Evolutionary conservation across 139 green algal genomes (phyloP).

Genomic region (Tetraselmis striata): DNA sequence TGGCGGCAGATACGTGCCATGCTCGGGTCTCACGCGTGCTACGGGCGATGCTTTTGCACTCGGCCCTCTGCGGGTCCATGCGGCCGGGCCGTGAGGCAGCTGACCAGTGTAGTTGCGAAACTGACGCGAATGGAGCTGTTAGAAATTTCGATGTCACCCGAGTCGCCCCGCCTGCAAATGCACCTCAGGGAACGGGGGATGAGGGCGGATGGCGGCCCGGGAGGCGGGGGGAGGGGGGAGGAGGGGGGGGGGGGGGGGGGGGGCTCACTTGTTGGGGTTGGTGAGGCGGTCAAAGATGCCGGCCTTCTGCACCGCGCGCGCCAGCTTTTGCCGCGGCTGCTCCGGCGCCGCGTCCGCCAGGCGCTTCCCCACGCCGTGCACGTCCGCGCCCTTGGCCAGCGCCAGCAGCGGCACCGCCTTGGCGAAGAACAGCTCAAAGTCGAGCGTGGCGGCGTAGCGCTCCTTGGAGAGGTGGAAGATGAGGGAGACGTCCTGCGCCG

Average conservation of each 20-base stretch:
- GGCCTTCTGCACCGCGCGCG: background rate
- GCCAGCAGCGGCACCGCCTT: background rate
- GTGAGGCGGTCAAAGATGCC: background rate
- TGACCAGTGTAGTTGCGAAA: background rate
- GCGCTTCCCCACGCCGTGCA: background rate
- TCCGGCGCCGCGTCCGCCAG: background rate
- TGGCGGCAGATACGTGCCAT: background rate
- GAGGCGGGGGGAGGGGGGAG: background rate
- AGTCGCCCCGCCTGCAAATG: background rate
- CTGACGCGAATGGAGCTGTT: background rate
- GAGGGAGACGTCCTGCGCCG: background rate
- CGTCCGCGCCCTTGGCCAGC: background rate
- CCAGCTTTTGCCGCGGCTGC: background rate
- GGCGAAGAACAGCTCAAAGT: background rate
- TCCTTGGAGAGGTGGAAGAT: background rate
- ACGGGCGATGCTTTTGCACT: too few relatives aligned
- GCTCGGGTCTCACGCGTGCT: background rate
- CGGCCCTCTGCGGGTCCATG: too few relatives aligned
- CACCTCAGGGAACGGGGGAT: background rate
- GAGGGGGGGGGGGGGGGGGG: background rate
- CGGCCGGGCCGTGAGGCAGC: background rate
- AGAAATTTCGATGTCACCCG: background rate
- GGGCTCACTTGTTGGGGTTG: background rate
- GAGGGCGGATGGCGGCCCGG: background rate
- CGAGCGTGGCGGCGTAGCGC: background rate